Conservation (phyloP, 768 basidiomycete species). For the Mrakia frigida region DNA sequence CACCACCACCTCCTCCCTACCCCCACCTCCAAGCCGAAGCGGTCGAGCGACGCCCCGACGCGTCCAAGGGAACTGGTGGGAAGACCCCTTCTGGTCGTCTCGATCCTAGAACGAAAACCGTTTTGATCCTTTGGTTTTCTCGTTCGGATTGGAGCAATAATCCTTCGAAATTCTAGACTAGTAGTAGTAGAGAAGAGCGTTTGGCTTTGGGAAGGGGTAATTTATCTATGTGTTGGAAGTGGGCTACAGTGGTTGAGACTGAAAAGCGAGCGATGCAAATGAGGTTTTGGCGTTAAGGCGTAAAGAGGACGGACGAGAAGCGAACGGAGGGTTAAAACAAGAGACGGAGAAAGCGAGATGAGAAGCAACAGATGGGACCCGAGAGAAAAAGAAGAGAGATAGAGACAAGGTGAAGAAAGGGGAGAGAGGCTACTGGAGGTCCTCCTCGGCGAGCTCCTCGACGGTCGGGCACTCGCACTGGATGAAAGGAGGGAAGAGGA, state of each 20-base stretch:
- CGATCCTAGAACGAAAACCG: neutral
- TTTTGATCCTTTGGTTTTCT: neutral
- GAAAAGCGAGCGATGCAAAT: neutral
- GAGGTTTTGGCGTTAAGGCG: neutral
- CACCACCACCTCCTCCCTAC: neutral
- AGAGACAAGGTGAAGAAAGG: neutral
- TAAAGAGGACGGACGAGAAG: neutral
- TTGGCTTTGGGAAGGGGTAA: too few species aligned
- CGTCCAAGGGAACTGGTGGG: slow-evolving; percentile 36
- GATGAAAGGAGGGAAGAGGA: neutral
- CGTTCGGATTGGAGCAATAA: neutral
- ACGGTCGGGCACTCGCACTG: slow-evolving; percentile 47
- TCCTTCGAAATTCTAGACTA: neutral
- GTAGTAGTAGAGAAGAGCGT: neutral
- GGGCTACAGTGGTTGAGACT: slow-evolving; percentile 31
- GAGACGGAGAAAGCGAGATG: neutral
- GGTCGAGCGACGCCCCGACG: slow-evolving; percentile 35
- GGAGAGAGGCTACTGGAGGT: neutral
- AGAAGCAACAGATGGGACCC: neutral
- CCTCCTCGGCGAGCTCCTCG: slow-evolving; percentile 37
- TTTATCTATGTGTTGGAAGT: neutral
- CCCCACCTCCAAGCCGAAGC: slow-evolving; percentile 10
- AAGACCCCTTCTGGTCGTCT: slow-evolving; percentile 8
- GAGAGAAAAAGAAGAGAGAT: neutral
- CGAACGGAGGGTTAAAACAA: too few species aligned